A percentile compares a stretch with the other conserved stretches of the same genome.
Evolutionary conservation across 768 basidiomycete genomes (phyloP).

Genomic region (Boletus pseudo-olivaceus): DNA sequence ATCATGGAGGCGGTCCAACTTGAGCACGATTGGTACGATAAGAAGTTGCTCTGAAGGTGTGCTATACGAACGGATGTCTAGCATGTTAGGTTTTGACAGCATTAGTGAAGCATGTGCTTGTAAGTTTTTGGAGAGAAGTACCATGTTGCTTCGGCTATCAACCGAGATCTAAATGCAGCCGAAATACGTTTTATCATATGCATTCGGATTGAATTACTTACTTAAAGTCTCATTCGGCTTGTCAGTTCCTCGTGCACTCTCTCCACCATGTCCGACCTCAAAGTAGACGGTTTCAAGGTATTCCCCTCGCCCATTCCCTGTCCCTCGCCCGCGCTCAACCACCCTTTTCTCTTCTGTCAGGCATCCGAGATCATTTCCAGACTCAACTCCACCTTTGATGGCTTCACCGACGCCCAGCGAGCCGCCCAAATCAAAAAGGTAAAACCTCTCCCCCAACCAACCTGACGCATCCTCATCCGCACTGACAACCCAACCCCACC

Average conservation of each 20-base stretch:
- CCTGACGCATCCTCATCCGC: not conserved
- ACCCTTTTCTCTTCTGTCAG: constrained; percentile 33
- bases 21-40: constrained; percentile 37
- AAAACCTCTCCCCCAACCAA: not conserved
- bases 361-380: constrained; percentile 61
- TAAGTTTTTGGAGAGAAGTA: too few relatives aligned
- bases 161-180: too few relatives aligned
- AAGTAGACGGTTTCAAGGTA: constrained; percentile 73
- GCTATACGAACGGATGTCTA: not conserved
- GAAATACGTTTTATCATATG: constrained; percentile 3
- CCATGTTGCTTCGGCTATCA: not conserved
- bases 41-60: constrained; percentile 5
- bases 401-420: constrained; percentile 59
- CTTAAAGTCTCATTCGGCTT: not conserved
- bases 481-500: not conserved
- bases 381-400: constrained; percentile 50
- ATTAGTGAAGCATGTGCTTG: too few relatives aligned
- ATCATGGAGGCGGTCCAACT: constrained; percentile 34
- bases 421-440: constrained; percentile 73
- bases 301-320: not conserved
- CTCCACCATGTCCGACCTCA: constrained; percentile 63
- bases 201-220: not conserved
- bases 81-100: too few relatives aligned
- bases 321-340: not conserved
- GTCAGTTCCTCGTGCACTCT: not conserved